Evolutionary conservation across 2,329 filamentous ascomycete species (phyloP).

Genomic region (Xenoacremonium recifei): DNA sequence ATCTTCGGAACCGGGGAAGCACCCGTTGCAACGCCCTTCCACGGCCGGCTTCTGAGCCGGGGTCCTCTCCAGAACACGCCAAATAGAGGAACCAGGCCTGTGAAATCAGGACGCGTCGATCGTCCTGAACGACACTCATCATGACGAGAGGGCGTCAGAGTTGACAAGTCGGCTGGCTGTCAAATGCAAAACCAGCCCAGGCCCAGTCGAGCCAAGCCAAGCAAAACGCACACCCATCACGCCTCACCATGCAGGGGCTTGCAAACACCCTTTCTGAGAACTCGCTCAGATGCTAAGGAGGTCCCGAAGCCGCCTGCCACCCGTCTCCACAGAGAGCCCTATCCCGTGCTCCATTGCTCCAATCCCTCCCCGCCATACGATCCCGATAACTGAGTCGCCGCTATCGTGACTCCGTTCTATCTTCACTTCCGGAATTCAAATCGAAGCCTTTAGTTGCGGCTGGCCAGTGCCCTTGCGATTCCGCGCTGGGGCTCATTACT

Average conservation of each 20-base stretch:
- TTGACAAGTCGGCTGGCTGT: background rate
- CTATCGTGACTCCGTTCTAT: background rate
- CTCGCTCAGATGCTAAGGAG: background rate
- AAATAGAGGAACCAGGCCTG: too few relatives aligned
- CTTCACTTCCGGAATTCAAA: background rate
- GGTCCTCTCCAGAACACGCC: background rate
- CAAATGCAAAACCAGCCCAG: too few relatives aligned
- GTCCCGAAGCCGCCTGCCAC: background rate
- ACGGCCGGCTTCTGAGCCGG: background rate
- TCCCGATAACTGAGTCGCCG: background rate
- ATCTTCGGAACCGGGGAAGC: too few relatives aligned
- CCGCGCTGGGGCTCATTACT: background rate
- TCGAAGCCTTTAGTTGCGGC: background rate
- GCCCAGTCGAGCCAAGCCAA: too few relatives aligned
- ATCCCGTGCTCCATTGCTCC: background rate
- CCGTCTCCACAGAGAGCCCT: background rate
- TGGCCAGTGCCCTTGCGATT: background rate
- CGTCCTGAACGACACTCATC: background rate
- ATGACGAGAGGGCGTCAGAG: background rate
- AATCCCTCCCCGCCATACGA: background rate
- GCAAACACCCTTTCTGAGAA: background rate
- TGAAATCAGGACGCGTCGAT: background rate
- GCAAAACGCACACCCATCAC: background rate
- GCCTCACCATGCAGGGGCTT: slow-evolving; percentile 5
- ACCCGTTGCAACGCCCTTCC: too few relatives aligned